Base-by-base conservation (phyloP, 2,329 filamentous ascomycete genomes). In the Epichloe glyceriae region DNA sequence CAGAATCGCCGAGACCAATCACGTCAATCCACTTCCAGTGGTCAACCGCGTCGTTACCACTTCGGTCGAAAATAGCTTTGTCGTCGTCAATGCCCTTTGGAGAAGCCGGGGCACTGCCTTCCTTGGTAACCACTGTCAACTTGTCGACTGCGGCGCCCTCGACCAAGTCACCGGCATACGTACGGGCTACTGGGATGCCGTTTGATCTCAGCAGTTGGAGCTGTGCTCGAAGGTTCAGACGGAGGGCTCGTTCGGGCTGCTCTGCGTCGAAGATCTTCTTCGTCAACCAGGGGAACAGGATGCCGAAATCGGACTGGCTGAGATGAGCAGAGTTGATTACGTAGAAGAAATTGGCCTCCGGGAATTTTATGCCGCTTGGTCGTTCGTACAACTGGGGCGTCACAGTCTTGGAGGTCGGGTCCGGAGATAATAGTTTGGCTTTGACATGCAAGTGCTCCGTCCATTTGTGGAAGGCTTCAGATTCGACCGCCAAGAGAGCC, bases 391-490 rank as follows among this genome's bases (percentile, higher is more conserved):
- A 55, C 4, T 67, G 60, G 0, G 73, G 59, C 1, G 66, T 62
- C 2, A 79, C 73, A 0, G 64, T 57, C 33, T 63, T 60, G 22
- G 69, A 66, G 0, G 69, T 62, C 0, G 82, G 76, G 3, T 77
- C 68, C 0, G 78, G 74, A 0, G 82, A 83, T 3, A 93, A 67
- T 1, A 83, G 67, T 5, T 77, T 77, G 47, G 85, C 85, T 41
- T 82, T 88, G 50, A 80, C 71, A 57, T 83, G 75, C 11, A 90
- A 73, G 58, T 94, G 85, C 41, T 82, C 77, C 0, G 70, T 73
- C 87, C 88, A 94, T 54, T 86, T 86, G 70, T 76, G 84, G 64
- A 94, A 94, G 35, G 81, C 79, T 59, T 88, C 81, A 0, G 84
- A 88, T 54, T 88, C 80, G 46, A 94, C 73, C 0, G 83, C 82